Conservation (phyloP, 305 asterid genomes). For the Andrographis paniculata region DNA sequence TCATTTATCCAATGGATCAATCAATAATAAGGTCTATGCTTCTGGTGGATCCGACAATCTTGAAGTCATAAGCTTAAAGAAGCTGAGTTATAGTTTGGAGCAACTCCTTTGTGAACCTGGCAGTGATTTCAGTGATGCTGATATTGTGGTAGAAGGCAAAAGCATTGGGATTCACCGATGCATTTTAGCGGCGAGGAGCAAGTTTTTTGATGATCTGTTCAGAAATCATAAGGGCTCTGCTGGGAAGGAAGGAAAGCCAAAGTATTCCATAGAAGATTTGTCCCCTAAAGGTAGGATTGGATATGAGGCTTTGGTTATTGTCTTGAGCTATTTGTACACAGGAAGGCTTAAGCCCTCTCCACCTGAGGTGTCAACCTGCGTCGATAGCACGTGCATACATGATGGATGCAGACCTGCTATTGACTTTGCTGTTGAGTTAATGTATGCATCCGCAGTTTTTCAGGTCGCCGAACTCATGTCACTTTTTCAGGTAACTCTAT, state of each 20-base stretch:
- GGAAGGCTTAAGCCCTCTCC: conserved; percentile 64
- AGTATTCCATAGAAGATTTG: conserved; percentile 40
- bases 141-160: conserved; percentile 54
- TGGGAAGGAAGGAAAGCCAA: conserved; percentile 47
- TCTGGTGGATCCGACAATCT: conserved; percentile 31
- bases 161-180: conserved; percentile 61
- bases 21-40: conserved; percentile 15
- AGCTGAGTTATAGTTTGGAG: conserved; percentile 39
- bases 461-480: conserved; percentile 68
- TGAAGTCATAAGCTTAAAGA: conserved; percentile 40
- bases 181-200: conserved; percentile 65
- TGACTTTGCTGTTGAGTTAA: conserved; percentile 59
- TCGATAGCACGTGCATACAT: conserved; percentile 62
- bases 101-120: conserved; percentile 31
- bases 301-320: conserved; percentile 53
- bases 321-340: conserved; percentile 60
- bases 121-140: conserved; percentile 61
- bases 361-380: conserved; percentile 64
- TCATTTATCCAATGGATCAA: conserved; percentile 40
- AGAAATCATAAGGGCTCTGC: conserved; percentile 19
- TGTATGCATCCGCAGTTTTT: conserved; percentile 73
- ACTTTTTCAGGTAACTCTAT: conserved; percentile 61
- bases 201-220: conserved; percentile 52
- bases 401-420: conserved; percentile 83
- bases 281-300: conserved; percentile 46